phyloP scores from a whole-genome alignment of 1,284 basidiomycete species.

The Vanrija sp. region DNA sequence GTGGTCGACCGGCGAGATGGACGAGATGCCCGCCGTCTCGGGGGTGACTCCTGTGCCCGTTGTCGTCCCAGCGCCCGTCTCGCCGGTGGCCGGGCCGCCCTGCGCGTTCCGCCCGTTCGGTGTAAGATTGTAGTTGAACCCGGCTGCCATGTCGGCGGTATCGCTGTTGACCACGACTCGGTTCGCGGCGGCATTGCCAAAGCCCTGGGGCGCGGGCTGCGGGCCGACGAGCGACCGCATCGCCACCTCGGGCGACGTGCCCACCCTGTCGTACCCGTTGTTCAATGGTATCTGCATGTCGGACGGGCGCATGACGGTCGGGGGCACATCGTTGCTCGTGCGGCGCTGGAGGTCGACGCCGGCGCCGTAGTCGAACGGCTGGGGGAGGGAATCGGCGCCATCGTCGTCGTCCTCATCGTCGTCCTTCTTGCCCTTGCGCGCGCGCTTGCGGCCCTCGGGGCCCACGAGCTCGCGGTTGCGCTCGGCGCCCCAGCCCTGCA shows the following conservation, averaged over 20 bases:
- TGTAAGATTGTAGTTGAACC: background rate
- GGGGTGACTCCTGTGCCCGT: background rate
- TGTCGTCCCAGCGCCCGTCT: background rate
- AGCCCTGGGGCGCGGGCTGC: background rate
- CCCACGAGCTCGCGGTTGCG: slow-evolving; percentile 17
- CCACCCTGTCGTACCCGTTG: too few relatives aligned
- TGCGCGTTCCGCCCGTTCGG: too few relatives aligned
- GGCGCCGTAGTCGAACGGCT: too few relatives aligned
- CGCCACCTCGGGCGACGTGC: too few relatives aligned
- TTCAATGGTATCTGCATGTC: slow-evolving; percentile 9
- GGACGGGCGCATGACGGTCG: slow-evolving; percentile 4
- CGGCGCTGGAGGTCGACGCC: slow-evolving; percentile 1
- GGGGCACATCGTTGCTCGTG: slow-evolving; percentile 1
- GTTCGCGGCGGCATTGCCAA: background rate
- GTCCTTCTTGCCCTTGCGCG: slow-evolving; percentile 5
- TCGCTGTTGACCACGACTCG: slow-evolving; percentile 3
- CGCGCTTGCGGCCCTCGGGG: slow-evolving; percentile 6
- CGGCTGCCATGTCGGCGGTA: background rate
- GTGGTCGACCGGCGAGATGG: slow-evolving; percentile 13
- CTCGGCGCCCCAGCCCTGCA: slow-evolving; percentile 29
- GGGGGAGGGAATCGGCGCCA: background rate
- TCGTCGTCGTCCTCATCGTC: slow-evolving; percentile 14
- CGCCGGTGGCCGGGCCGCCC: background rate
- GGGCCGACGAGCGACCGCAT: background rate
- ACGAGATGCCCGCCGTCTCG: background rate